These are phyloP conservation scores for Fusarium cicatricum DNA, from an alignment of 2,329 filamentous ascomycete genomes.

Conservation along the genomic window DNA sequence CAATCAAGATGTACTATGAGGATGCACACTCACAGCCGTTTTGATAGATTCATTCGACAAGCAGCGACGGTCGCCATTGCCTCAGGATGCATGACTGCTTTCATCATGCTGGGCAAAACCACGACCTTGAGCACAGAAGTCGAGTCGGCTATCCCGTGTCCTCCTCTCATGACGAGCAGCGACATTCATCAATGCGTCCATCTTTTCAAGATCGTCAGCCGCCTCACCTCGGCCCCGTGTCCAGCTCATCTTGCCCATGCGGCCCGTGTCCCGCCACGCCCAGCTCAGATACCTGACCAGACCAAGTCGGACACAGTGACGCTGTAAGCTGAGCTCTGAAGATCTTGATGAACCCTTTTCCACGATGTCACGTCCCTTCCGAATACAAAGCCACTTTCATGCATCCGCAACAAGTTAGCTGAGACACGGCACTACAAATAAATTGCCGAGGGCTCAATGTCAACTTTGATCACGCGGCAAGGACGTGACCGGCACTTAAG, in stretches of 20 bases:
- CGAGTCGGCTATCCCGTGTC: slow-evolving; percentile 27
- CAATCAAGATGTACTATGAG: slow-evolving; percentile 6
- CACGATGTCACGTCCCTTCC: neutral
- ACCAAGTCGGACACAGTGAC: slow-evolving; percentile 14
- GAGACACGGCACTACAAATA: neutral
- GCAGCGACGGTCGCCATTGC: too few species aligned
- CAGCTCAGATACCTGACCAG: too few species aligned
- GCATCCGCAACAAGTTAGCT: slow-evolving; percentile 16
- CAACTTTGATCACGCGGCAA: slow-evolving; percentile 12
- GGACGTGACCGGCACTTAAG: slow-evolving; percentile 15
- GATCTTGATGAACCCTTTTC: slow-evolving; percentile 1
- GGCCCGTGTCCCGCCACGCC: neutral
- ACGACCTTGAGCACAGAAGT: slow-evolving; percentile 10
- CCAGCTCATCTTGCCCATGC: slow-evolving; percentile 30
- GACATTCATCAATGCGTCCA: slow-evolving; percentile 17
- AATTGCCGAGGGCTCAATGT: neutral
- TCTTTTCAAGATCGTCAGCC: slow-evolving; percentile 21
- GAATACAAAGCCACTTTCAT: slow-evolving; percentile 4
- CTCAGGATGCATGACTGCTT: neutral
- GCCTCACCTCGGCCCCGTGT: slow-evolving; percentile 23
- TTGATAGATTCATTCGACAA: neutral
- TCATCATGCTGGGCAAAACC: too few species aligned
- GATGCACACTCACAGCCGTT: neutral
- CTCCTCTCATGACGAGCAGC: slow-evolving; percentile 21
- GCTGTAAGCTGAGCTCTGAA: slow-evolving; percentile 15